phyloP scores from a whole-genome alignment of 177 flowering plant genomes.

The Vitis hybrid region DNA sequence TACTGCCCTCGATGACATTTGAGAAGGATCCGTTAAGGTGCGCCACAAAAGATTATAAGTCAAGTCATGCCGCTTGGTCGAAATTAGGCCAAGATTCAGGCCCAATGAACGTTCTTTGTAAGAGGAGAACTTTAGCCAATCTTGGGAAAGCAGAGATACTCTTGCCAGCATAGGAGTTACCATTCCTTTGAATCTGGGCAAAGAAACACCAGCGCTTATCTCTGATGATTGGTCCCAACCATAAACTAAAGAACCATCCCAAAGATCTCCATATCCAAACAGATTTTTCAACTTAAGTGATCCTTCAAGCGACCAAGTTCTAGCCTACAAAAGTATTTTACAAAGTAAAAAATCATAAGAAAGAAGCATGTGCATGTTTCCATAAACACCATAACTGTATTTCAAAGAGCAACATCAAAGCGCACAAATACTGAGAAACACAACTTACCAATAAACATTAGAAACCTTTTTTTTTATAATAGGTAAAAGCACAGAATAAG shows the following conservation, averaged over 20 bases:
- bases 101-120: slow-evolving; percentile 80
- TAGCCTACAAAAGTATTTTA: slow-evolving; percentile 62
- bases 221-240: slow-evolving; percentile 83
- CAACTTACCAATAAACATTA: too few relatives aligned
- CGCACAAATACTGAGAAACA: not conserved
- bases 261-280: slow-evolving; percentile 86
- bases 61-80: slow-evolving; percentile 70
- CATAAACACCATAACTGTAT: not conserved
- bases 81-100: slow-evolving; percentile 71
- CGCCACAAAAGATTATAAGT: slow-evolving; percentile 89
- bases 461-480: too few relatives aligned
- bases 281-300: slow-evolving; percentile 75
- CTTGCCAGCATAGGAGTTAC: slow-evolving; percentile 64
- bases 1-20: slow-evolving; percentile 64
- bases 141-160: slow-evolving; percentile 69
- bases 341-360: slow-evolving; percentile 8
- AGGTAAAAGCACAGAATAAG: too few relatives aligned
- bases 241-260: slow-evolving; percentile 85
- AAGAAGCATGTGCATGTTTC: not conserved
- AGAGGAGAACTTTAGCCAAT: slow-evolving; percentile 87
- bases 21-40: slow-evolving; percentile 83
- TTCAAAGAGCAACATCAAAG: not conserved
- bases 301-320: slow-evolving; percentile 83
- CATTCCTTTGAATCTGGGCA: slow-evolving; percentile 68
- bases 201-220: slow-evolving; percentile 70